A percentile compares a stretch with the other conserved stretches of the same genome.
Conservation (phyloP, 139 green algal species). For the Astrephomene gubernaculifera region DNA sequence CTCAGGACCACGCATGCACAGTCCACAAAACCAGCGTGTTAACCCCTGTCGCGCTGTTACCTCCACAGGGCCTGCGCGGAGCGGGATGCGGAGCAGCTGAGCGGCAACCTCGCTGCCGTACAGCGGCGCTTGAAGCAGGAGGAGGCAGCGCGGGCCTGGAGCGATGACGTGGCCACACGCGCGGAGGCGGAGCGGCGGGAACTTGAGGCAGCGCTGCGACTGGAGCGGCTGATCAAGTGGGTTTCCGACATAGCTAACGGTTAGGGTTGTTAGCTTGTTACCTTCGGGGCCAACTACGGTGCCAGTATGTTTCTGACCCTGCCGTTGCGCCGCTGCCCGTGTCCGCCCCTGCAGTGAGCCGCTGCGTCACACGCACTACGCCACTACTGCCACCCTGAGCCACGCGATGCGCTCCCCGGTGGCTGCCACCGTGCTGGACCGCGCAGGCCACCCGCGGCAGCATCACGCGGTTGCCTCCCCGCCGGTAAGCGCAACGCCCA, state of each 20-base stretch:
- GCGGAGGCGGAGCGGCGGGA: constrained; percentile 31
- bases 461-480: no score
- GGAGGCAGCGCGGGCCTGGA: background rate
- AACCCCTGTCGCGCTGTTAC: background rate
- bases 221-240: constrained; percentile 58
- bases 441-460: no score
- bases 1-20: no score
- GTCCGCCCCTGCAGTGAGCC: constrained; percentile 38
- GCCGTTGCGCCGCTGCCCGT: background rate
- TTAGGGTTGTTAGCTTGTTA: no score
- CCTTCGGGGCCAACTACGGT: no score
- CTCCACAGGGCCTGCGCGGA: constrained; percentile 24
- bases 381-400: constrained; percentile 45
- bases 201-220: constrained; percentile 34
- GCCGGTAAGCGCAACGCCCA: no score
- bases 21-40: no score
- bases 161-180: constrained; percentile 15
- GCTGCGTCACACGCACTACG: constrained; percentile 52
- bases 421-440: constrained; percentile 35
- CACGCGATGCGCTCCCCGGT: constrained; percentile 52
- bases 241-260: no score
- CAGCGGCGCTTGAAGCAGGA: constrained; percentile 24
- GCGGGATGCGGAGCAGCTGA: background rate
- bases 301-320: no score
- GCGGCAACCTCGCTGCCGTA: background rate